phyloP scores from a whole-genome alignment of 352 stramenopile species.

The Pythium chondricola region DNA sequence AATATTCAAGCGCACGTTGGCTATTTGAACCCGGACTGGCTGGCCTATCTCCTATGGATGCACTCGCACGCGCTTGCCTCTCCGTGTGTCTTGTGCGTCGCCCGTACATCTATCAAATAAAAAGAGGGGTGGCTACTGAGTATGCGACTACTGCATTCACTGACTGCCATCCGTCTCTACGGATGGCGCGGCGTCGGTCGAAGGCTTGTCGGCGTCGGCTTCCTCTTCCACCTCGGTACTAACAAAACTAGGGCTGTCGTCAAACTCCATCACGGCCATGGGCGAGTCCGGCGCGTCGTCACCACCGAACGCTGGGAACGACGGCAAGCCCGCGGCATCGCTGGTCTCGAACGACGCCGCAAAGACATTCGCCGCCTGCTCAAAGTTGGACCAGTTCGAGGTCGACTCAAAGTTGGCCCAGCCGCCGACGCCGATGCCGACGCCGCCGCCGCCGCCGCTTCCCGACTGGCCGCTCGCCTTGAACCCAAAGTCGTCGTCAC shows the following conservation, averaged over 20 bases:
- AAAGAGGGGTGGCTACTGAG: not conserved
- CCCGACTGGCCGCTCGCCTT: conserved; percentile 13
- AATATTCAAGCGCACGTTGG: too few relatives aligned
- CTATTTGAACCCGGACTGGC: too few relatives aligned
- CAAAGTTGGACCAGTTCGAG: conserved; percentile 63
- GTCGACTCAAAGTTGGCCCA: conserved; percentile 68
- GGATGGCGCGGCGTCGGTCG: not conserved
- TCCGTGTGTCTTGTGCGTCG: not conserved
- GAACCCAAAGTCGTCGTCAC: conserved; percentile 30
- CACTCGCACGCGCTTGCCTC: not conserved
- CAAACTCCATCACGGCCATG: conserved; percentile 22
- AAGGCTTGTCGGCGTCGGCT: not conserved
- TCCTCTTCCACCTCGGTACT: conserved; percentile 3
- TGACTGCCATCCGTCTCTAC: not conserved
- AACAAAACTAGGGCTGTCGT: conserved; percentile 14
- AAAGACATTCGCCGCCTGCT: conserved; percentile 38
- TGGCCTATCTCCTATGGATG: too few relatives aligned
- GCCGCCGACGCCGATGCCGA: conserved; percentile 16
- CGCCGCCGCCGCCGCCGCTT: conserved; percentile 3
- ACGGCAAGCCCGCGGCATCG: too few relatives aligned
- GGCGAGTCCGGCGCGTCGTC: conserved; percentile 27
- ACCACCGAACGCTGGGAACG: conserved; percentile 25
- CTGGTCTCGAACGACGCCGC: conserved; percentile 46
- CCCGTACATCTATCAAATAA: conserved; percentile 2
- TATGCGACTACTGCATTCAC: not conserved